These are phyloP conservation scores for Vitis hybrid DNA, from an alignment of 177 flowering plant genomes.

Conservation along the genomic window DNA sequence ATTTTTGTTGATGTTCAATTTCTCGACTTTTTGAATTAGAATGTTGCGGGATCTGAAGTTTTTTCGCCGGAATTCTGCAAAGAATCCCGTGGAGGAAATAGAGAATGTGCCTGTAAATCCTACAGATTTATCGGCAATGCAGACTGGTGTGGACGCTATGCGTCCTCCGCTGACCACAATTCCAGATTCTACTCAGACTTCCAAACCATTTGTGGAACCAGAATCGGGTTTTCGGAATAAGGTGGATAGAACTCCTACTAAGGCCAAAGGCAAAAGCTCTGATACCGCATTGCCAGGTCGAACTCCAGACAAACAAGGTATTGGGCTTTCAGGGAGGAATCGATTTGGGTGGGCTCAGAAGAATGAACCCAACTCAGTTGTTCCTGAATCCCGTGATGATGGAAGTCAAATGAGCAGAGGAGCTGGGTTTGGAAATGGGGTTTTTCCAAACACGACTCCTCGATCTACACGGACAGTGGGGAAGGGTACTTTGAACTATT, in stretches of 20 bases:
- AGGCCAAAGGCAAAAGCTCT: slow-evolving; percentile 38
- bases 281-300: slow-evolving; percentile 46
- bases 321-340: slow-evolving; percentile 29
- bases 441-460: slow-evolving; percentile 55
- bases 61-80: slow-evolving; percentile 54
- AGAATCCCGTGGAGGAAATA: slow-evolving; percentile 49
- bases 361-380: slow-evolving; percentile 34
- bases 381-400: slow-evolving; percentile 36
- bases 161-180: slow-evolving; percentile 71
- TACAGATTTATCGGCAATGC: slow-evolving; percentile 26
- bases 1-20: not conserved
- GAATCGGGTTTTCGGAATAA: slow-evolving; percentile 38
- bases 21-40: slow-evolving; percentile 23
- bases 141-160: slow-evolving; percentile 22
- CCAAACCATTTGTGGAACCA: slow-evolving; percentile 35
- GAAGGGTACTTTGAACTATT: slow-evolving; percentile 38
- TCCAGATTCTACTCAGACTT: slow-evolving; percentile 47
- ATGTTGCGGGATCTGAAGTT: slow-evolving; percentile 82
- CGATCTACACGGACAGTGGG: slow-evolving; percentile 43
- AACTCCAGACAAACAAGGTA: slow-evolving; percentile 74
- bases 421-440: slow-evolving; percentile 32
- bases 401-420: slow-evolving; percentile 29
- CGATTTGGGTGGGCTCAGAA: slow-evolving; percentile 74
- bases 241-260: slow-evolving; percentile 72
- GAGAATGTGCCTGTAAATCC: slow-evolving; percentile 73